Percentiles rank a stretch among this genome's conserved stretches.
These are phyloP conservation scores for Debaryomyces subglobosus DNA, from an alignment of 1,139 yeast genomes.

Conservation along the genomic window DNA sequence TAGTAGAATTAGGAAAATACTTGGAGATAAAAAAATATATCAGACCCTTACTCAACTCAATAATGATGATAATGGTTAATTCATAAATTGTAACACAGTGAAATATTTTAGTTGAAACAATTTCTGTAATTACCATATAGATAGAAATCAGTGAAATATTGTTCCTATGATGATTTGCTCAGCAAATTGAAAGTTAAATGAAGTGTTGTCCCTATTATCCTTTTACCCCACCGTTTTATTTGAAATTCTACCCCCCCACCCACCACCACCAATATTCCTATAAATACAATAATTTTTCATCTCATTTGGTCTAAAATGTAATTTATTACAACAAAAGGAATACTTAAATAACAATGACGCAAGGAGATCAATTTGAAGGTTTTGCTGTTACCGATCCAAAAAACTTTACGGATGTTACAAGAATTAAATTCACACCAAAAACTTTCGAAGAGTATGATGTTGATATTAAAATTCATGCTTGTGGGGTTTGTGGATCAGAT, in stretches of 20 bases:
- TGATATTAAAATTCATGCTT: conserved; percentile 36
- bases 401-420: conserved; percentile 41
- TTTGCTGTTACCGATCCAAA: conserved; percentile 36
- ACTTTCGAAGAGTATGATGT: conserved; percentile 35
- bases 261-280: background rate
- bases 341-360: conserved; percentile 2
- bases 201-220: background rate
- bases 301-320: no score
- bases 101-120: no score
- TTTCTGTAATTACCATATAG: background rate
- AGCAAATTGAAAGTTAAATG: background rate
- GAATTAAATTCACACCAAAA: conserved; percentile 37
- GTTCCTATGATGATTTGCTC: background rate
- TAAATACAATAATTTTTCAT: background rate
- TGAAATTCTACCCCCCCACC: background rate
- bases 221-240: background rate
- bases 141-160: background rate
- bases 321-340: background rate
- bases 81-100: background rate
- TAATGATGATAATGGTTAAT: background rate
- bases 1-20: no score
- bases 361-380: conserved; percentile 28
- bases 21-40: no score
- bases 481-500: conserved; percentile 49
- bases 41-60: no score